Evolutionary conservation across 768 basidiomycete species (phyloP), one percentile per base, ranked within the genome.

Genomic region (Russula sp.): DNA sequence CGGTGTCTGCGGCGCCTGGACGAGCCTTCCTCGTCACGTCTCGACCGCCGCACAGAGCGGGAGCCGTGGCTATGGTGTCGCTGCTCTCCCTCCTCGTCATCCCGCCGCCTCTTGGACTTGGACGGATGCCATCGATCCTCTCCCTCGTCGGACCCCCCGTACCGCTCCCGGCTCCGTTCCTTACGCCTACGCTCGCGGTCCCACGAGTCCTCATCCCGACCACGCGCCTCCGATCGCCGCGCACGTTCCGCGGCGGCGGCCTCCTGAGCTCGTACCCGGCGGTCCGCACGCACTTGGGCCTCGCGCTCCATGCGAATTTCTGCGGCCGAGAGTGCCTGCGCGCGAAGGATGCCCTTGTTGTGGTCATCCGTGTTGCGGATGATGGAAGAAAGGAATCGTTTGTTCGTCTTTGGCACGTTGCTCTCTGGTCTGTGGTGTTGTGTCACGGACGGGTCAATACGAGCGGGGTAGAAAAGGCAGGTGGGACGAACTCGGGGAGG

Each of bases 311-410:
- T 75, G 60, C 89, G 86, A n/a, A 84, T 75, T 66, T 90, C 88
- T 65, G 88, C 80, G 2, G 87, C 86, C 38, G 88, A 87, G 13
- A 76, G 71, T 0, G 86, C 86, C 73, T 91, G 89, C 29, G 88
- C 81, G 58, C 82, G 81, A 22, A 91, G 72, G 49, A 99, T 78
- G 13, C 88, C 85, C 74, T 87, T 85, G 73, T 99, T 99, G 70
- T 99, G 97, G 60, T 95, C 95, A 70, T 97, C 95, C 5, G 97
- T 97, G 66, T 83, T 93, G 67, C 87, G 84, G 59, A 99, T 94
- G 63, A 99, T 93, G 22, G 87, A 86, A 0, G 83, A 81, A 29
- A 91, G 75, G 70, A 91, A 91, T 0, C 89, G 88, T 69, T 91
- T 91, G 75, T 91, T 90, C 38, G 95, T 74, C 66, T 82, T 85